These are phyloP conservation scores for Thymus quinquecostatus DNA, from an alignment of 257 asterid genomes.

Conservation along the genomic window DNA sequence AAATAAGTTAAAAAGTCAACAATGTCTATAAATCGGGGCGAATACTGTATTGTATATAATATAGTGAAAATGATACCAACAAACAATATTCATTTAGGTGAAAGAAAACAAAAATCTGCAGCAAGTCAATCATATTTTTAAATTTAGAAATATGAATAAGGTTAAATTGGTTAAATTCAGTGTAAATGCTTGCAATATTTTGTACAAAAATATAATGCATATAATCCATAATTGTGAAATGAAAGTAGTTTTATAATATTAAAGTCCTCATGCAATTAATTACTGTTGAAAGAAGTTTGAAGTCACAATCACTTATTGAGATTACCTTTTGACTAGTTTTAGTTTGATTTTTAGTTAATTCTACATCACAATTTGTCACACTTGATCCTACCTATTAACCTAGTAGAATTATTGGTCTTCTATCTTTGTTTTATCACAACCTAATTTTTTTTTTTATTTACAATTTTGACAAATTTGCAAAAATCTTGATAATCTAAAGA, in stretches of 20 bases:
- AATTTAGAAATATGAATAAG: no score
- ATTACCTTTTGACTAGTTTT: background rate
- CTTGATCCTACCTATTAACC: background rate
- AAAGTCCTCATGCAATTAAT: background rate
- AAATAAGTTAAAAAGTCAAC: no score
- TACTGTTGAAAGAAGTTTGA: conserved; percentile 27
- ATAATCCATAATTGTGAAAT: no score
- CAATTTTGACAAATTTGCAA: background rate
- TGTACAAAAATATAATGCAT: no score
- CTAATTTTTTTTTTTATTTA: background rate
- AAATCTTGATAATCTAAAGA: background rate
- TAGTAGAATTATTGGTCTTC: background rate
- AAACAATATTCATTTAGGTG: no score
- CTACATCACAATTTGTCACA: background rate
- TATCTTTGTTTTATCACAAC: background rate
- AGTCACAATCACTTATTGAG: conserved; percentile 28
- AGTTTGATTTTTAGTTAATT: background rate
- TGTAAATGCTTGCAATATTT: no score
- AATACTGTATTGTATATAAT: no score
- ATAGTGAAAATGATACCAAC: no score
- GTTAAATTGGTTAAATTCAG: no score
- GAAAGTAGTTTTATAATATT: background rate
- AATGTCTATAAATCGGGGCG: no score
- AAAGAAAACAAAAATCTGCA: no score
- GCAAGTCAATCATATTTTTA: no score